Conservation (phyloP, 1,284 basidiomycete genomes). For the Hemileia vastatrix region DNA sequence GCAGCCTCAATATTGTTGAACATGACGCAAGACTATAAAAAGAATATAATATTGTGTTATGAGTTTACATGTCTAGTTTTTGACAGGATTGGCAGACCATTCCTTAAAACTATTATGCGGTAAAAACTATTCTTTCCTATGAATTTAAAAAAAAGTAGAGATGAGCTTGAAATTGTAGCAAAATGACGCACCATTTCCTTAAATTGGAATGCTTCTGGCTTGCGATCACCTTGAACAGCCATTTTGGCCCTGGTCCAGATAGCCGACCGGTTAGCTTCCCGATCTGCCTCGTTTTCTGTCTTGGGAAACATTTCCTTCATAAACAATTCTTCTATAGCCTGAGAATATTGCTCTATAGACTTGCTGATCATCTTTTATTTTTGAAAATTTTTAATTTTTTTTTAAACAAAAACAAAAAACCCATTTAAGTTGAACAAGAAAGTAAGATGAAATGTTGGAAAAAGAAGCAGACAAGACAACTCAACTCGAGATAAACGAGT, state of each 20-base stretch:
- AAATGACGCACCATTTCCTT: conserved; percentile 53
- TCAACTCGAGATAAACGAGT: conserved; percentile 73
- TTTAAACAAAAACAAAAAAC: too few relatives aligned
- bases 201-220: conserved; percentile 88
- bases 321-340: conserved; percentile 76
- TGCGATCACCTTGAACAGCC: conserved; percentile 67
- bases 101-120: too few relatives aligned
- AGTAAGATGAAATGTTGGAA: not conserved
- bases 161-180: not conserved
- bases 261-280: conserved; percentile 52
- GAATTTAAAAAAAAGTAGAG: not conserved
- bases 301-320: conserved; percentile 88
- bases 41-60: not conserved
- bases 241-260: conserved; percentile 90
- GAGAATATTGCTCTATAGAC: conserved; percentile 84
- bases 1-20: conserved; percentile 95
- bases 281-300: conserved; percentile 53
- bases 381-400: too few relatives aligned
- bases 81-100: not conserved
- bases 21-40: conserved; percentile 74
- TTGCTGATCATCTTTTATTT: conserved; percentile 87
- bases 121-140: too few relatives aligned
- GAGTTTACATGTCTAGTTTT: not conserved
- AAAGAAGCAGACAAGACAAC: conserved; percentile 14
- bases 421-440: not conserved